Evolutionary conservation across 768 basidiomycete species (phyloP), one percentile per base, ranked within the genome.

Genomic region (Hygrocybe coccinea): DNA sequence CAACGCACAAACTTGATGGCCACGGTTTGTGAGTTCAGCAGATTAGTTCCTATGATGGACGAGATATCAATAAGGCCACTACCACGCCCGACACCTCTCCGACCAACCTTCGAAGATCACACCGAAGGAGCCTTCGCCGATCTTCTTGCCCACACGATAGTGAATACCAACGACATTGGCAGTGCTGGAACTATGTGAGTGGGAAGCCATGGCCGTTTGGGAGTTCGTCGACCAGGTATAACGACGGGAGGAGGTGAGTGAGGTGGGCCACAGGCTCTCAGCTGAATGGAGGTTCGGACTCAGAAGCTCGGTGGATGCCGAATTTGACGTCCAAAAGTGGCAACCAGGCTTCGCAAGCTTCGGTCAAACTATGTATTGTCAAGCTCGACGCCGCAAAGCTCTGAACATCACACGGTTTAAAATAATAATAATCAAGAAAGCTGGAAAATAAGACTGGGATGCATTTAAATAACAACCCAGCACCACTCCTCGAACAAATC

Each of bases 1-100:
- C 46, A 46, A 85, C 95, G 74, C 67, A 98, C 97, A 83, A 99
- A 99, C 80, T 99, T 99, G 85, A 99, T 98, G 60, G 97, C 97
- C 58, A 98, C 95, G 9, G 94, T 95, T 76, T 95, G 94, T 3
- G 90, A 93, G 79, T 99, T 99, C 75, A 98, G 85, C 33, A 99
- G 79, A 69, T 99, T 99, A 7, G 94, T 95, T 24, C 95, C 95
- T 97, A 29, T 29, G 29, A 29, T 8, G 8, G 29, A 66, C 35
- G 62, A 43, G 56, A 29, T 33, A 35, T 24, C 47, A n/a, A 53
- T 58, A 41, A 58, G 59, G 29, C 34, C 5, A 48, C 37, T 34
- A 47, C 56, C 38, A 53, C 21, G 46, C 41, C n/a, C 56, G 35
- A 37, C 33, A 63, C 52, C 50, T 47, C 25, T 54, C 35, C 34